Evolutionary conservation across 176 grass and related monocot species (phyloP).

Genomic region (Raddia guianensis): DNA sequence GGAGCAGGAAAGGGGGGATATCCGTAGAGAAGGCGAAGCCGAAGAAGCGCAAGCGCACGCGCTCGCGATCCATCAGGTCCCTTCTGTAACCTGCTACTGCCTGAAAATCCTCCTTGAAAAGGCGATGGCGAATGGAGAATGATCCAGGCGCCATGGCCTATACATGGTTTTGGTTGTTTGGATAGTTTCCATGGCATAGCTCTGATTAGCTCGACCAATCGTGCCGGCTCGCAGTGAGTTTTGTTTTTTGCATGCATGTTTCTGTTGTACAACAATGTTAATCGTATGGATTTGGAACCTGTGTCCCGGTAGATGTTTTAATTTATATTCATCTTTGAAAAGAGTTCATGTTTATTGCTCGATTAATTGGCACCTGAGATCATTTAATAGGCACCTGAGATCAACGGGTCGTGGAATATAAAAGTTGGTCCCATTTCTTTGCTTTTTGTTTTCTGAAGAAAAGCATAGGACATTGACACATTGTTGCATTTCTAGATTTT

Average conservation of each 20-base stretch:
- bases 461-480: too few species aligned
- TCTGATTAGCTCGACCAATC: background rate
- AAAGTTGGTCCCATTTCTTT: too few species aligned
- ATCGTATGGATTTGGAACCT: background rate
- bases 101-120: background rate
- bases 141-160: background rate
- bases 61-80: constrained; percentile 3
- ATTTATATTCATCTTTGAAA: background rate
- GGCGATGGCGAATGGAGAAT: background rate
- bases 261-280: background rate
- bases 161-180: background rate
- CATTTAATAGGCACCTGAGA: background rate
- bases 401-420: too few species aligned
- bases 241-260: background rate
- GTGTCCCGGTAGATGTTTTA: background rate
- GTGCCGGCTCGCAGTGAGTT: background rate
- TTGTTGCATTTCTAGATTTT: too few species aligned
- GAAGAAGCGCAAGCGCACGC: background rate
- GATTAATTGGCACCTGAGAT: background rate
- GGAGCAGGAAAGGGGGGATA: background rate
- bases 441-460: too few species aligned
- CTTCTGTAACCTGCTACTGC: background rate
- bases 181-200: background rate
- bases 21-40: background rate
- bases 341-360: background rate